Conservation (phyloP, 805 yeast genomes). For the Myxozyma neotropica region DNA sequence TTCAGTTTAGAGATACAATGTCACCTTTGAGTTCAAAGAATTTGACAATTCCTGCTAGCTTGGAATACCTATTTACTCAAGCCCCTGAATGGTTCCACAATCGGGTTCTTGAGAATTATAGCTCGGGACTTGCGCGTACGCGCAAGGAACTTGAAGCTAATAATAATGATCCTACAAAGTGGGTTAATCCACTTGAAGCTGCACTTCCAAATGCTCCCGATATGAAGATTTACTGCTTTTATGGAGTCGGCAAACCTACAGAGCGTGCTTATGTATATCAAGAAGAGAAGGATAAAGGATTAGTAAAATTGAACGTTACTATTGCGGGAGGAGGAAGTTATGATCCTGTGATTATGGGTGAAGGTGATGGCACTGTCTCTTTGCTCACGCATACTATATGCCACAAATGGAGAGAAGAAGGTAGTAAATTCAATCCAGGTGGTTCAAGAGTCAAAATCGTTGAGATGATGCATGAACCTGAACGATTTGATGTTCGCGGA, state of each 20-base stretch:
- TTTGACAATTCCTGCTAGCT: slow-evolving; percentile 65
- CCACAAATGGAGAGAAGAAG: slow-evolving; percentile 79
- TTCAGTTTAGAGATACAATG: slow-evolving; percentile 57
- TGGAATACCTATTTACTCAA: slow-evolving; percentile 62
- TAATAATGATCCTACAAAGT: slow-evolving; percentile 71
- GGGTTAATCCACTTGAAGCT: slow-evolving; percentile 95
- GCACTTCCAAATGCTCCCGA: slow-evolving; percentile 92
- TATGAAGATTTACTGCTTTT: slow-evolving; percentile 82
- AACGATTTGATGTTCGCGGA: slow-evolving; percentile 89
- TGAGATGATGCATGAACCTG: slow-evolving; percentile 93
- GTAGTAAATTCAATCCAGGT: slow-evolving; percentile 76
- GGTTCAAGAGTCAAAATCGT: slow-evolving; percentile 71
- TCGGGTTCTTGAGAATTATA: slow-evolving; percentile 69
- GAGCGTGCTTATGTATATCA: slow-evolving; percentile 89
- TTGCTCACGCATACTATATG: slow-evolving; percentile 85
- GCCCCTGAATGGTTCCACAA: slow-evolving; percentile 77
- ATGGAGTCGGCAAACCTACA: slow-evolving; percentile 96
- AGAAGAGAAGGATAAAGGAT: slow-evolving; percentile 59
- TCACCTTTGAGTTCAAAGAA: slow-evolving; percentile 53
- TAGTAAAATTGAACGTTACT: slow-evolving; percentile 62
- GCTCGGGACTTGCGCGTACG: slow-evolving; percentile 72
- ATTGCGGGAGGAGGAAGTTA: slow-evolving; percentile 55
- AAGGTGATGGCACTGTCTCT: slow-evolving; percentile 97
- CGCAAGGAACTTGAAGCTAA: slow-evolving; percentile 62
- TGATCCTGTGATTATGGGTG: slow-evolving; percentile 76